Evolutionary conservation across 139 green algal genomes (phyloP).

Genomic region (Zygnema circumcarinatum): DNA sequence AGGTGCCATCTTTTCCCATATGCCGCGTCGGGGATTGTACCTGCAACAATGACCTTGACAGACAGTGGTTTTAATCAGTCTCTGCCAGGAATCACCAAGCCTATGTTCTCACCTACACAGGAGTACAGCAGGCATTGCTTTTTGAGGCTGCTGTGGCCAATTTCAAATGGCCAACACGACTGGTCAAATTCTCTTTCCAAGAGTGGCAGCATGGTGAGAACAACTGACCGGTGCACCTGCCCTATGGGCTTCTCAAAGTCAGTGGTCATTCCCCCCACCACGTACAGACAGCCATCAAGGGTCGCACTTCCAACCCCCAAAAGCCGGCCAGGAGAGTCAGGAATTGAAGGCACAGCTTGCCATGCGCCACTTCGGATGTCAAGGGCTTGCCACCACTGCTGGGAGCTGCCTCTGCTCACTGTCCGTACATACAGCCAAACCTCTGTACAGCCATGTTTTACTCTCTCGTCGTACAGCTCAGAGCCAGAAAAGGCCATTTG

Average conservation of each 20-base stretch:
- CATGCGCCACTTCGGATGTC: background rate
- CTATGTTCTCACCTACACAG: background rate
- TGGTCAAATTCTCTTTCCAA: too few species aligned
- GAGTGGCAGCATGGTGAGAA: too few species aligned
- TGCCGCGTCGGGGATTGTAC: background rate
- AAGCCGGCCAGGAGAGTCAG: background rate
- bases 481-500: background rate
- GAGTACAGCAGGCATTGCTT: background rate
- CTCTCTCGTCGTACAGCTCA: background rate
- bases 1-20: background rate
- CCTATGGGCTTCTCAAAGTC: background rate
- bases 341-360: background rate
- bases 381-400: background rate
- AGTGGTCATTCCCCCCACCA: background rate
- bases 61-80: background rate
- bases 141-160: background rate
- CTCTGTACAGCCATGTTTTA: background rate
- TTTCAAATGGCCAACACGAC: too few species aligned
- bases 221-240: background rate
- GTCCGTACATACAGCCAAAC: slow-evolving; percentile 4
- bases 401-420: background rate
- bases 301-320: background rate
- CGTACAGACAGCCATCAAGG: background rate
- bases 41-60: background rate
- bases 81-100: background rate